Base-by-base conservation (phyloP, 2,329 filamentous ascomycete species). In the Pseudogymnoascus sp. region DNA sequence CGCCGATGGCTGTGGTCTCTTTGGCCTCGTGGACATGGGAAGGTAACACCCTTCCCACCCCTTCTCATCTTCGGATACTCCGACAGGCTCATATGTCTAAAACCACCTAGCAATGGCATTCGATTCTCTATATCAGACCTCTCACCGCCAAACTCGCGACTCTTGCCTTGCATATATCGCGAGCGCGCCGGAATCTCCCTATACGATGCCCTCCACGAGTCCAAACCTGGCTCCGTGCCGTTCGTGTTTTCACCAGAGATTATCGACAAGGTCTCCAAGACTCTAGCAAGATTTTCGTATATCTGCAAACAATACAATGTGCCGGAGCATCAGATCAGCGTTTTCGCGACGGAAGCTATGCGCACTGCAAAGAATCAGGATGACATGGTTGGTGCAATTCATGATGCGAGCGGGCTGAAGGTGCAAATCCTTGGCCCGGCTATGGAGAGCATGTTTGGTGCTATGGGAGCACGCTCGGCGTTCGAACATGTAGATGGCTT, bases 281-380 rank as follows among this genome's bases (percentile, higher is more conserved):
- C 86, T 1, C 77, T 96, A 10, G 77, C 83, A 22, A 85, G 86
- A 28, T 96, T 96, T 78, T 85, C 85, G 65, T 78, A 78, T 26
- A 88, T 89, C 61, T 93, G 91, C 64, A 72, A 80, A 62, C 83
- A 87, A 64, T 91, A 90, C 71, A 79, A 81, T 16, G 90, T 96
- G 0, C 84, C 84, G 0, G 72, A 79, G 0, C 68, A 75, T 35
- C 86, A 92, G 66, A 84, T 93, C 65, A 83, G 84, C 19, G 84
- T 96, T 8, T 84, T 97, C 43, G 93, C 92, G 19, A 97, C 93
- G 0, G 93, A 96, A 75, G 93, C 93, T 3, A 95, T 93, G 73
- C 86, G 93, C 50, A 90, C 86, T 24, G 91, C 93, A 5, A 75
- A 83, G 64, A 97, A 97, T 71, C 86, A 87, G 0, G 78, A 78